These are phyloP conservation scores for Martensiomyces pterosporus DNA, from an alignment of 192 early-diverging fungal genomes.

Conservation along the genomic window DNA sequence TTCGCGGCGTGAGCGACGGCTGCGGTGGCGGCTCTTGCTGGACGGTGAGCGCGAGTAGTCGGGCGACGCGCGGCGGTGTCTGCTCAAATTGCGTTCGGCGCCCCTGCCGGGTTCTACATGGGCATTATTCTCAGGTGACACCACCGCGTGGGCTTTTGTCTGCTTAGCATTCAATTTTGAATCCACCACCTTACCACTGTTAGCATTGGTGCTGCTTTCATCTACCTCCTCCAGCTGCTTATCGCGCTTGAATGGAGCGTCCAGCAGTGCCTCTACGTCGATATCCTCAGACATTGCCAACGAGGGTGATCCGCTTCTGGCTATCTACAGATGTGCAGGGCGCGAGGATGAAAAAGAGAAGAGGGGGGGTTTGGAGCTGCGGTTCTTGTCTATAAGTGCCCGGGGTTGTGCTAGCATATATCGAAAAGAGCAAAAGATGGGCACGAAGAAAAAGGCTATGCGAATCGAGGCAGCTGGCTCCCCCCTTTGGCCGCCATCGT, in stretches of 20 bases:
- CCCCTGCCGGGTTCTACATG: conserved; percentile 17
- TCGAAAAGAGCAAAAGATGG: too few relatives aligned
- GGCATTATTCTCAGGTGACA: background rate
- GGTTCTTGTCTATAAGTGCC: too few relatives aligned
- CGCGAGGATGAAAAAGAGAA: too few relatives aligned
- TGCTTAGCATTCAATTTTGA: conserved; percentile 11
- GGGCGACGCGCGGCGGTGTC: background rate
- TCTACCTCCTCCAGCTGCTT: conserved; percentile 22
- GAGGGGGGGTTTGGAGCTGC: too few relatives aligned
- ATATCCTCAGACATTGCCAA: conserved; percentile 21
- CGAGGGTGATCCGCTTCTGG: too few relatives aligned
- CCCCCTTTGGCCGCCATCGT: too few relatives aligned
- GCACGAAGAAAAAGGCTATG: too few relatives aligned
- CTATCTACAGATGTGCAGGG: too few relatives aligned
- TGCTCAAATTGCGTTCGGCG: background rate
- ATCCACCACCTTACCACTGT: conserved; percentile 3
- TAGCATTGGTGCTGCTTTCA: background rate
- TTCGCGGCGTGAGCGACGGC: conserved; percentile 7
- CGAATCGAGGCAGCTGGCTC: too few relatives aligned
- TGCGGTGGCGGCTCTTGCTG: background rate
- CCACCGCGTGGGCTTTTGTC: conserved; percentile 11
- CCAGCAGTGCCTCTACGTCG: conserved; percentile 30
- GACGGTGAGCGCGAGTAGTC: conserved; percentile 2
- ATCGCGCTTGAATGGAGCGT: conserved; percentile 26
- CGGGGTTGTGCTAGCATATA: too few relatives aligned